phyloP scores from a whole-genome alignment of 495 filamentous ascomycete species.

The Podospora tetraspora region DNA sequence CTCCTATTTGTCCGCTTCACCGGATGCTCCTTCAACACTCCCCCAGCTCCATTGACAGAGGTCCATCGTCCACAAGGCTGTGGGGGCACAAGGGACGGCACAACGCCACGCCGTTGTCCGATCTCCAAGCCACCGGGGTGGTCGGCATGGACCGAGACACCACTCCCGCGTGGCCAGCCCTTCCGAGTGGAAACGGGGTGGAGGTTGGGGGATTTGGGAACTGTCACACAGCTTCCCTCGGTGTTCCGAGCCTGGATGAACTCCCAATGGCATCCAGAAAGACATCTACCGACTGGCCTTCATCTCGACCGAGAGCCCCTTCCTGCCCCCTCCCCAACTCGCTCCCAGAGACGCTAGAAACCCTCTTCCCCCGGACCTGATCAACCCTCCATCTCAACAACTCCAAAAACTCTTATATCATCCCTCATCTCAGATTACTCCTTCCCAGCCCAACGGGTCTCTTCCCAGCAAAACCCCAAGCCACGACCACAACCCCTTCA shows the following conservation, averaged over 20 bases:
- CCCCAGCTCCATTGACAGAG: neutral
- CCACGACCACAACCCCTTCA: neutral
- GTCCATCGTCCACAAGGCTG: neutral
- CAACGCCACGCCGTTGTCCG: slow-evolving; percentile 1
- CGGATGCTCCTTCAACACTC: neutral
- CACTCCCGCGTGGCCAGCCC: neutral
- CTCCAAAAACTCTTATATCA: too few species aligned
- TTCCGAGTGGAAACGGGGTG: neutral
- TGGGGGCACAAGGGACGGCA: neutral
- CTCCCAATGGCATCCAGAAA: neutral
- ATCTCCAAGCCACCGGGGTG: slow-evolving; percentile 1
- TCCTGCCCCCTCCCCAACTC: too few species aligned
- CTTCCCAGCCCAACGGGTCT: neutral
- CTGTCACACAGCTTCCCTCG: neutral
- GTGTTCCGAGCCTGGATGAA: neutral
- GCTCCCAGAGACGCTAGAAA: neutral
- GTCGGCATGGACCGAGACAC: slow-evolving; percentile 4
- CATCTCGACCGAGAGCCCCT: neutral
- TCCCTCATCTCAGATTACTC: neutral
- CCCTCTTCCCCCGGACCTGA: neutral
- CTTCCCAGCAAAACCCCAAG: neutral
- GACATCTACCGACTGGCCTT: neutral
- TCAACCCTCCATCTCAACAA: neutral
- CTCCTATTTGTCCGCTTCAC: neutral
- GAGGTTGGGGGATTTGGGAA: neutral